These are phyloP conservation scores for Populus euphratica DNA, from an alignment of 345 rosid species.

Conservation along the genomic window DNA sequence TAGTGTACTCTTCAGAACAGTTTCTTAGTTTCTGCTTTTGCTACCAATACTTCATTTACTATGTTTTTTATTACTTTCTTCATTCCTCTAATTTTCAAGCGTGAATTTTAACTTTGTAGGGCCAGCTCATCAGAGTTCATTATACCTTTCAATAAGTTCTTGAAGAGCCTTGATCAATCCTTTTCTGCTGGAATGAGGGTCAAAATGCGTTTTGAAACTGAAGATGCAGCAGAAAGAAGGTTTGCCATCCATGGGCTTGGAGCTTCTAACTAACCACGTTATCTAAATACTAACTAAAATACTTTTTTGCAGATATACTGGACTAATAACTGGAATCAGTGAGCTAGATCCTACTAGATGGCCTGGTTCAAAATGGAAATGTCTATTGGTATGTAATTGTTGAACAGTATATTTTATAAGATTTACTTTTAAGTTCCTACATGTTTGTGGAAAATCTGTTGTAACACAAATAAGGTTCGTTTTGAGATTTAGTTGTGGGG, in stretches of 20 bases:
- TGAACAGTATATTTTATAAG: background rate
- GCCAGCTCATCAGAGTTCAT: conserved; percentile 72
- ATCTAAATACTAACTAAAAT: background rate
- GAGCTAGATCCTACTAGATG: conserved; percentile 88
- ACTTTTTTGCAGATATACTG: conserved; percentile 51
- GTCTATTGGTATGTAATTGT: conserved; percentile 55
- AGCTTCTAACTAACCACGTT: background rate
- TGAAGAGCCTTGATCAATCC: conserved; percentile 66
- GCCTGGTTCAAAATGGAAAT: conserved; percentile 96
- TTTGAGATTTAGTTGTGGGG: too few species aligned
- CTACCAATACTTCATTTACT: background rate
- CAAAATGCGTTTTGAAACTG: conserved; percentile 77
- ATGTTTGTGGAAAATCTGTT: background rate
- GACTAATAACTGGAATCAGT: conserved; percentile 70
- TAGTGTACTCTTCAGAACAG: background rate
- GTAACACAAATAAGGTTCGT: background rate
- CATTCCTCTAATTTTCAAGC: background rate
- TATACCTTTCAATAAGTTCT: conserved; percentile 58
- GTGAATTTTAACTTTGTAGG: conserved; percentile 36
- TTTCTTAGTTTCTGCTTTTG: background rate
- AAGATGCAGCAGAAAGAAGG: conserved; percentile 95
- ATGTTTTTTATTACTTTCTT: background rate
- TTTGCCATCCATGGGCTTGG: conserved; percentile 17
- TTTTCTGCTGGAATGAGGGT: conserved; percentile 83
- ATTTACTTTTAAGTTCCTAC: background rate